Evolutionary conservation across 768 basidiomycete genomes (phyloP).

Genomic region (Gymnopilus junonius): DNA sequence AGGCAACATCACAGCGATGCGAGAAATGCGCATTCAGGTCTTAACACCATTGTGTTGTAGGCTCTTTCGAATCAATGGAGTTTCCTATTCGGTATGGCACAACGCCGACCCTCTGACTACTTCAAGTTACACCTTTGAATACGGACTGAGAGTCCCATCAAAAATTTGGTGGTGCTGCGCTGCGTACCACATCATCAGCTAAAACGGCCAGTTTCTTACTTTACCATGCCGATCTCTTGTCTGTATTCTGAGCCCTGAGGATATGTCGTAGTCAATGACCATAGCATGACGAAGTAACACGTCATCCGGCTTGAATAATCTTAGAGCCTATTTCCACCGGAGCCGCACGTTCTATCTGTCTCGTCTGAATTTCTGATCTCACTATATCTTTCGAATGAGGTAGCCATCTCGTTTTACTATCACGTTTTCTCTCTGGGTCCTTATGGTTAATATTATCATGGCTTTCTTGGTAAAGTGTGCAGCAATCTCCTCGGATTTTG

Average conservation of each 20-base stretch:
- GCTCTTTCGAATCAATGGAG: no score
- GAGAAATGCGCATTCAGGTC: no score
- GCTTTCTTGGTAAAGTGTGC: neutral
- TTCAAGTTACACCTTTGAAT: no score
- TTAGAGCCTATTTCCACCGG: neutral
- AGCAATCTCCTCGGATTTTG: constrained; percentile 1
- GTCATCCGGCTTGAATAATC: neutral
- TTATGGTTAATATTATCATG: neutral
- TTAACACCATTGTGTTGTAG: no score
- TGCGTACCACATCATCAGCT: no score
- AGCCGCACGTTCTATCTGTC: neutral
- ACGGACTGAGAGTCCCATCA: no score
- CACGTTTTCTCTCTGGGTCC: neutral
- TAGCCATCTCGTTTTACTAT: neutral
- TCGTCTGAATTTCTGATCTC: neutral
- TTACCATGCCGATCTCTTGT: neutral
- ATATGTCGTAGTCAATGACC: neutral
- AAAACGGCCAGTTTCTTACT: neutral
- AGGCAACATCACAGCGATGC: no score
- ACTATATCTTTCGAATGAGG: neutral
- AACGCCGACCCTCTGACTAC: no score
- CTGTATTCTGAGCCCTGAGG: neutral
- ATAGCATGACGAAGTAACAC: neutral
- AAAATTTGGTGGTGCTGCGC: no score
- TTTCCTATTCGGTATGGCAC: no score